Evolutionary conservation across 257 asterid genomes (phyloP).

Genomic region (Fraxinus anomala): DNA sequence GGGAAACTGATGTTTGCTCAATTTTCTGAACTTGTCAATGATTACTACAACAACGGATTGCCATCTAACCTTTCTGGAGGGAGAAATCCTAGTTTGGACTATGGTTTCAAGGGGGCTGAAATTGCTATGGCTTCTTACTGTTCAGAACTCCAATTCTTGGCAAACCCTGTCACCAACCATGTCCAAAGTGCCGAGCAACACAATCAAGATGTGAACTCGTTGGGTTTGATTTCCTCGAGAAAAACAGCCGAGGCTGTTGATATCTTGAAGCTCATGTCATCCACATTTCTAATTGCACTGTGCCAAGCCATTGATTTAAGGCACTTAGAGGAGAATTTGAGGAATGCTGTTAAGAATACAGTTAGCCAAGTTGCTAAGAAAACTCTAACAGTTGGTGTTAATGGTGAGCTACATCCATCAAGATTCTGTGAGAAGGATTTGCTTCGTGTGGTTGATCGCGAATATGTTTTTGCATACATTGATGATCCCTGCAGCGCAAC

Average conservation of each 20-base stretch:
- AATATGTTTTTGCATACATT: constrained; percentile 39
- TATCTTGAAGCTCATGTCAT: constrained; percentile 49
- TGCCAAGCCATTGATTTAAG: constrained; percentile 53
- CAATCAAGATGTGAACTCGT: constrained; percentile 58
- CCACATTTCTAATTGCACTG: constrained; percentile 46
- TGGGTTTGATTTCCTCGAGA: constrained; percentile 51
- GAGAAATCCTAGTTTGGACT: constrained; percentile 54
- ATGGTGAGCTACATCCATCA: constrained; percentile 53
- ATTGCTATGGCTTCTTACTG: constrained; percentile 59
- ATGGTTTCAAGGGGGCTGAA: constrained; percentile 56
- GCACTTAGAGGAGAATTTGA: constrained; percentile 51
- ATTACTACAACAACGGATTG: constrained; percentile 48
- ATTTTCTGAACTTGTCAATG: constrained; percentile 50
- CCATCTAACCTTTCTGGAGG: constrained; percentile 52
- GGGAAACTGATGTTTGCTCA: constrained; percentile 55
- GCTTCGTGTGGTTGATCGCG: constrained; percentile 47
- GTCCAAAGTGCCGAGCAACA: constrained; percentile 62
- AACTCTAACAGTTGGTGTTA: constrained; percentile 40
- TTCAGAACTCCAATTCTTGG: constrained; percentile 51
- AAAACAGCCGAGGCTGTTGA: constrained; percentile 51
- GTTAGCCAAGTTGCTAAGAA: constrained; percentile 52
- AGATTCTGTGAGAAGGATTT: constrained; percentile 54
- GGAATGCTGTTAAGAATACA: constrained; percentile 41
- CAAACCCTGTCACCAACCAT: constrained; percentile 53
- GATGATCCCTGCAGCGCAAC: constrained; percentile 48